Conservation (phyloP, 257 asterid species). For the Nyctanthes arbortristis region DNA sequence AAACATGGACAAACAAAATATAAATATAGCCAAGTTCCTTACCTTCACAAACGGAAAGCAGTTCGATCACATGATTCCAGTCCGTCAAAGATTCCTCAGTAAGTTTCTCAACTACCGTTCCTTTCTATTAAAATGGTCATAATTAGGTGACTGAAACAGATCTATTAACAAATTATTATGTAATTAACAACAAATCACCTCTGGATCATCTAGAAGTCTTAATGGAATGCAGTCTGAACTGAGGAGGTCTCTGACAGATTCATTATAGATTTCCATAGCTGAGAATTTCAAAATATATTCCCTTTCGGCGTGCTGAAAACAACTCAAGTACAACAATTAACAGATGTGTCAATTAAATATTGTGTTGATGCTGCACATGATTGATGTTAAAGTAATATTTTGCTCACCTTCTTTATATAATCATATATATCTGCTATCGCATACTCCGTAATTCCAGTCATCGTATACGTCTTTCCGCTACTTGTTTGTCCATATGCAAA, state of each 20-base stretch:
- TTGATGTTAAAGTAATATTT: neutral
- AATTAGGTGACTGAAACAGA: conserved; percentile 15
- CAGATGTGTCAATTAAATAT: conserved; percentile 5
- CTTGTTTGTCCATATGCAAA: conserved; percentile 98
- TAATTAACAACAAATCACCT: conserved; percentile 47
- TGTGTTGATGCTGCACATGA: conserved; percentile 10
- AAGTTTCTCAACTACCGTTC: conserved; percentile 88
- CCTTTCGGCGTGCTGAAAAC: conserved; percentile 74
- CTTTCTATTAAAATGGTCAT: conserved; percentile 53
- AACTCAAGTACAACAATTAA: conserved; percentile 9
- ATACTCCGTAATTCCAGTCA: conserved; percentile 89
- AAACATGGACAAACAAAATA: neutral
- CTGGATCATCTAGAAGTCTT: conserved; percentile 92
- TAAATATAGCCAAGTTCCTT: conserved; percentile 8
- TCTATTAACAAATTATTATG: neutral
- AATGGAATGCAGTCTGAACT: conserved; percentile 67
- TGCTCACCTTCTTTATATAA: conserved; percentile 66
- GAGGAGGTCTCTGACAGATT: conserved; percentile 91
- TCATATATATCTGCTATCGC: conserved; percentile 83
- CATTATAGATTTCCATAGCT: conserved; percentile 95
- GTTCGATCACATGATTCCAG: conserved; percentile 75
- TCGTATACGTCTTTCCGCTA: conserved; percentile 96
- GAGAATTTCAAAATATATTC: conserved; percentile 75
- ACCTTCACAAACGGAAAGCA: conserved; percentile 89
- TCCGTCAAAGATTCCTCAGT: conserved; percentile 79